A percentile compares a stretch with the other conserved stretches of the same genome.
These are phyloP conservation scores for Eucalyptus erythrocorys DNA, from an alignment of 345 rosid genomes.

Conservation along the genomic window DNA sequence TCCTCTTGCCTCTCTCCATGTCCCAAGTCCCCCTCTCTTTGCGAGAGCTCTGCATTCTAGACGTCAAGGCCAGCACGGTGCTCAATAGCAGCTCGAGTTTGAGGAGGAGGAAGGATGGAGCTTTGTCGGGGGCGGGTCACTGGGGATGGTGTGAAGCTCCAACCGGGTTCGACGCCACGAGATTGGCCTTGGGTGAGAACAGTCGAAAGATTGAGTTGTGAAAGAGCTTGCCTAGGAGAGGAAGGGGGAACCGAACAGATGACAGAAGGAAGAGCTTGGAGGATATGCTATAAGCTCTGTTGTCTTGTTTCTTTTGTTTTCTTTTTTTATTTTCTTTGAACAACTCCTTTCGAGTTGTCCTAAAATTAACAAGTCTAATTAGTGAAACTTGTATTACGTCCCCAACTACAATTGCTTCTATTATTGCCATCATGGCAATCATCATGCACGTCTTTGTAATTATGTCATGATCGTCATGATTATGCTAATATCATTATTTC, in stretches of 20 bases:
- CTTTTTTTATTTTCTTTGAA: fast-evolving
- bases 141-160: neutral
- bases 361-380: neutral
- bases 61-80: slow-evolving; percentile 24
- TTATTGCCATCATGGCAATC: neutral
- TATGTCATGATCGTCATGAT: neutral
- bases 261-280: neutral
- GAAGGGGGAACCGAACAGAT: neutral
- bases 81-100: neutral
- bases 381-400: neutral
- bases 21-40: slow-evolving; percentile 11
- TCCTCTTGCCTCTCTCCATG: slow-evolving; percentile 25
- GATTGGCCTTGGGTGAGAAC: neutral
- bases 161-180: neutral
- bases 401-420: neutral
- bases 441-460: neutral
- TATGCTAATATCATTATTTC: neutral
- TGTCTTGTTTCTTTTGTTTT: neutral
- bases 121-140: neutral
- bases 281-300: neutral
- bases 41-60: slow-evolving; percentile 23
- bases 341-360: neutral
- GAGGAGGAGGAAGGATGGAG: neutral
- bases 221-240: neutral
- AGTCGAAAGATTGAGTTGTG: neutral